phyloP scores from a whole-genome alignment of 2,329 filamentous ascomycete species.

The Fusarium robinianum region DNA sequence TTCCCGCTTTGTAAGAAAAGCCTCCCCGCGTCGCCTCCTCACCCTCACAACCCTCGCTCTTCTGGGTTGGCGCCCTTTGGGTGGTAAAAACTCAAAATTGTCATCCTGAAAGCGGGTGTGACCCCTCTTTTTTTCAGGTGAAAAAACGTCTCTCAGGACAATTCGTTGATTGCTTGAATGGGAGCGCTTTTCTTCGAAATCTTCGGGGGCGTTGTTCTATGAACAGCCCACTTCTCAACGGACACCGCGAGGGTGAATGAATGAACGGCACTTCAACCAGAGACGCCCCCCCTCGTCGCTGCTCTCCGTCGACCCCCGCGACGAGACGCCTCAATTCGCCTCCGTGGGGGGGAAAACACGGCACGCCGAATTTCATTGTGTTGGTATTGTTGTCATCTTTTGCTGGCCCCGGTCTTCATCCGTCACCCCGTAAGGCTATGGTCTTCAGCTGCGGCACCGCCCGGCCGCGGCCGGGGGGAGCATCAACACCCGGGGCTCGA shows the following conservation, averaged over 20 bases:
- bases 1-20: slow-evolving; percentile 21
- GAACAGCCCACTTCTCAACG: slow-evolving; percentile 10
- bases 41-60: slow-evolving; percentile 11
- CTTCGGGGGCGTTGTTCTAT: slow-evolving; percentile 28
- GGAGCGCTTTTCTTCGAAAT: slow-evolving; percentile 9
- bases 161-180: slow-evolving; percentile 5
- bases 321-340: slow-evolving; percentile 22
- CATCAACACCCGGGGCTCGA: slow-evolving; percentile 3
- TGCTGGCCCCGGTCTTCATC: slow-evolving; percentile 20
- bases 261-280: slow-evolving; percentile 4
- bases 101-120: slow-evolving; percentile 23
- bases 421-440: slow-evolving; percentile 15
- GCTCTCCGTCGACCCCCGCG: slow-evolving; percentile 6
- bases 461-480: slow-evolving; percentile 16
- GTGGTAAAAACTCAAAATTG: slow-evolving; percentile 17
- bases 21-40: slow-evolving; percentile 22
- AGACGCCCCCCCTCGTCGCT: slow-evolving; percentile 6
- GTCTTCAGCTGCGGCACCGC: slow-evolving; percentile 23
- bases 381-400: no score
- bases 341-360: slow-evolving; percentile 10
- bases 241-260: slow-evolving; percentile 29
- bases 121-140: slow-evolving; percentile 13
- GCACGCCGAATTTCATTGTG: no score
- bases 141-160: slow-evolving; percentile 8
- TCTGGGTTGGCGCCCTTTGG: slow-evolving; percentile 12